Evolutionary conservation across 1,284 basidiomycete species (phyloP).

Genomic region (Sanghuangporus baumii): DNA sequence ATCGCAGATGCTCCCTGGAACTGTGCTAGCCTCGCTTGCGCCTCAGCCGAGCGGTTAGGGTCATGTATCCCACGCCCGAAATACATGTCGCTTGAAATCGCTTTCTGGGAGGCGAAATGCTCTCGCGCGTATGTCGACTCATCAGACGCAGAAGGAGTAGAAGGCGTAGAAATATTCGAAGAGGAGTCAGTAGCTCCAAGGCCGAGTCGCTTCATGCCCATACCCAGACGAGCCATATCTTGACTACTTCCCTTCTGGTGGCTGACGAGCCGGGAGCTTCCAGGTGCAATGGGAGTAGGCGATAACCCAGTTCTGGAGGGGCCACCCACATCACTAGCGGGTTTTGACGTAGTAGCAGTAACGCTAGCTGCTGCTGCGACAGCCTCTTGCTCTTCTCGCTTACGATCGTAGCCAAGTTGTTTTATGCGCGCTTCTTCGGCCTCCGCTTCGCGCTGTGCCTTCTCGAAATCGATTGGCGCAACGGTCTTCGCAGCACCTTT

Average conservation of each 20-base stretch:
- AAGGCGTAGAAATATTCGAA: conserved; percentile 28
- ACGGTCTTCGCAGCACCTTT: conserved; percentile 76
- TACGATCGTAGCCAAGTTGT: conserved; percentile 84
- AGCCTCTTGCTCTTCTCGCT: conserved; percentile 63
- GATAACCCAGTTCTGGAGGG: conserved; percentile 17
- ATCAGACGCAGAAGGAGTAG: conserved; percentile 31
- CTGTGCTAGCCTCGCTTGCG: conserved; percentile 73
- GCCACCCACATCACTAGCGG: conserved; percentile 26
- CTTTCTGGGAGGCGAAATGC: conserved; percentile 91
- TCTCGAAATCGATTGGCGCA: conserved; percentile 83
- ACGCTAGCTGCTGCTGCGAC: conserved; percentile 44
- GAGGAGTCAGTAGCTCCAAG: conserved; percentile 70
- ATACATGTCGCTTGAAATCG: conserved; percentile 97
- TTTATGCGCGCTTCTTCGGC: conserved; percentile 89
- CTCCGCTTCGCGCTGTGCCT: conserved; percentile 80
- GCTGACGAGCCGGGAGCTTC: conserved; percentile 16
- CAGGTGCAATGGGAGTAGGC: background rate
- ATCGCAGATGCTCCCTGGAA: conserved; percentile 95
- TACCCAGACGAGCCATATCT: conserved; percentile 62
- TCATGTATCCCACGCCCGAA: conserved; percentile 92
- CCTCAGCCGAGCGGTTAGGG: conserved; percentile 65
- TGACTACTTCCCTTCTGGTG: conserved; percentile 35
- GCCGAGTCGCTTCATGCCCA: conserved; percentile 83
- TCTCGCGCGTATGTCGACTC: conserved; percentile 82
- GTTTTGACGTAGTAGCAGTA: conserved; percentile 27